Conservation (phyloP, 768 basidiomycete genomes). For the Cyclocybe cylindracea region DNA sequence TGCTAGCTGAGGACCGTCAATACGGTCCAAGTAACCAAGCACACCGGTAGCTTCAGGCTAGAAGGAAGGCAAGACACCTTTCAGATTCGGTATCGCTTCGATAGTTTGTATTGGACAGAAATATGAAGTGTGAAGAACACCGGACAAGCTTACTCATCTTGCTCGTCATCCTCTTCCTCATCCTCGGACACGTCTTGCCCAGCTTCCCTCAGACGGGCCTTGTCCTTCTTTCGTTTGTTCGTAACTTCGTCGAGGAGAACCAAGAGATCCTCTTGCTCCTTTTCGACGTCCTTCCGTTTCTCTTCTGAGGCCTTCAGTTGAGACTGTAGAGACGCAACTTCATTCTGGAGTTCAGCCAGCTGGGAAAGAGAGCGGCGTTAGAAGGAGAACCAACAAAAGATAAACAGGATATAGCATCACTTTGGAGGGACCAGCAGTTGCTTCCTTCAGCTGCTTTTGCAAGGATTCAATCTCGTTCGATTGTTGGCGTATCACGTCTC, state of each 20-base stretch:
- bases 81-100: not conserved
- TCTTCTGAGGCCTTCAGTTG: conserved; percentile 55
- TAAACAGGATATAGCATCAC: not conserved
- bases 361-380: conserved; percentile 20
- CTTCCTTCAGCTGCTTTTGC: conserved; percentile 56
- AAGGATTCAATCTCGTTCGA: conserved; percentile 76
- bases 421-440: conserved; percentile 1
- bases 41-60: no score
- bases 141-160: conserved; percentile 37
- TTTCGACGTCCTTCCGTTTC: conserved; percentile 82
- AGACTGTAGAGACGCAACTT: conserved; percentile 45
- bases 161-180: conserved; percentile 76
- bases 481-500: conserved; percentile 82
- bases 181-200: conserved; percentile 93
- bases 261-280: conserved; percentile 95
- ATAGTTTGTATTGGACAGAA: not conserved
- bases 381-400: not conserved
- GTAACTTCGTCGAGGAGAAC: conserved; percentile 92
- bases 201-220: conserved; percentile 68
- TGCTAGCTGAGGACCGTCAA: no score
- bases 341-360: conserved; percentile 46
- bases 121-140: not conserved
- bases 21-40: no score
- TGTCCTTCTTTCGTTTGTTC: conserved; percentile 83
- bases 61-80: no score